Evolutionary conservation across 768 basidiomycete species (phyloP), one percentile per base, ranked within the genome.

Genomic region (Lanmaoa pseudosensibilis): DNA sequence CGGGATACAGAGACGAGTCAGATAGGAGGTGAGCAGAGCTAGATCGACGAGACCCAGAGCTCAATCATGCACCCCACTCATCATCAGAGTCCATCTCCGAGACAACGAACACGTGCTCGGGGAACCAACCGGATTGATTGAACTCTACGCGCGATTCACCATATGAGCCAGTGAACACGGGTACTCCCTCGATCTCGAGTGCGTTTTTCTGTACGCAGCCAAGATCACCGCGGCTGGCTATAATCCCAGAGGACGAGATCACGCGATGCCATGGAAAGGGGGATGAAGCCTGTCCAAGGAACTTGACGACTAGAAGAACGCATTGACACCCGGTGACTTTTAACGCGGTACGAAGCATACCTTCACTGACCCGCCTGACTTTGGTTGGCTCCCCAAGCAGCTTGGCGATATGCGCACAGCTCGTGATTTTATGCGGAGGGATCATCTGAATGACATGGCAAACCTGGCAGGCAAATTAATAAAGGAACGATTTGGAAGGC

Each of bases 241-340:
- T 86, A 2, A 78, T 71, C 4, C 90, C 90, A 0, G 83, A 80
- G 1, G 88, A 76, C 2, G 81, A 78, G 12, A 92, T 75, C 10
- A 92, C 88, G 13, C 90, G 83, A 57, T 91, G 81, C 90, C 90
- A 93, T 1, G 90, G 90, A 3, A 90, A 81, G 21, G 84, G 80
- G 2, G 86, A 85, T 46, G 78, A 77, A 1, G 79, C 75, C 41
- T 79, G 79, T 0, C 82, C 79, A 11, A 92, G 75, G 62, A 83
- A 86, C 62, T 88, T 92, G 45, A 92, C 78, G 27, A 90, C 90
- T 92, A 18, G 43, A 39, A 27, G 57, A 33, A 19, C 25, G 23
- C 4, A 25, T 47, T 45, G n/a, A 2, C 6, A 21, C 8, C 12
- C 6, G 25, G 30, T 16, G 38, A 5, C 44, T 19, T 23, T 34